A percentile compares a stretch with the other conserved stretches of the same genome.
These are phyloP conservation scores for Graphium sp. DNA, from an alignment of 2,329 filamentous ascomycete genomes.

Conservation along the genomic window DNA sequence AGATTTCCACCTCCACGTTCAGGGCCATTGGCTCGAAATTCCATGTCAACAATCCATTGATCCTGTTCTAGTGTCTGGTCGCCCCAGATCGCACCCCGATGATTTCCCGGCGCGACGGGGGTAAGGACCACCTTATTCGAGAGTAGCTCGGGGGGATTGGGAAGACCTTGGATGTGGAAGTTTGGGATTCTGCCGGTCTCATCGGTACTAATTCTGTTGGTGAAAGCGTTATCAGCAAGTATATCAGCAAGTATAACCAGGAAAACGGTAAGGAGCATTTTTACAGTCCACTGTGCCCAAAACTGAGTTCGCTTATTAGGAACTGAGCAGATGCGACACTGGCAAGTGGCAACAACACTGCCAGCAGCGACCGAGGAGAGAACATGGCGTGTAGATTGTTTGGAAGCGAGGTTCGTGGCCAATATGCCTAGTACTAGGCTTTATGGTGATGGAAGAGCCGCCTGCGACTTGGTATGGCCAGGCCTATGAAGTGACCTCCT, in stretches of 20 bases:
- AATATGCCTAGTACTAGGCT: no score
- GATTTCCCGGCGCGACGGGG: constrained; percentile 71
- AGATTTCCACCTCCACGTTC: constrained; percentile 79
- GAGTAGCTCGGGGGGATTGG: constrained; percentile 43
- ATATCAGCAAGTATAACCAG: constrained; percentile 1
- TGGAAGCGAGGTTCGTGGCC: no score
- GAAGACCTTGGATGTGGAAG: constrained; percentile 37
- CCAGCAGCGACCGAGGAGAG: constrained; percentile 2
- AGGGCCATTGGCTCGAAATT: constrained; percentile 74
- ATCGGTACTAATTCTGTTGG: constrained; percentile 45
- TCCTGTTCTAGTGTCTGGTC: constrained; percentile 41
- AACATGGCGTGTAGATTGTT: no score
- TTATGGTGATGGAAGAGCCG: no score
- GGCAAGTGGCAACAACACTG: constrained; percentile 19
- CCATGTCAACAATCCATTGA: constrained; percentile 71
- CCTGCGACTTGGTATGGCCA: no score
- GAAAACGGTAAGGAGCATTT: constrained; percentile 5
- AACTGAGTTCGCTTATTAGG: constrained; percentile 58
- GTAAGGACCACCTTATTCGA: constrained; percentile 90
- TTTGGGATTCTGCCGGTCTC: constrained; percentile 32
- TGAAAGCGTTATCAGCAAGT: constrained; percentile 2
- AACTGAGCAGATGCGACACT: constrained; percentile 43
- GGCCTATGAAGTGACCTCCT: no score
- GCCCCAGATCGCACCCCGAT: constrained; percentile 70
- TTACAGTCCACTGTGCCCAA: constrained; percentile 53